Base-by-base conservation (phyloP, 306 rosid genomes). In the Quercus mongolica region DNA sequence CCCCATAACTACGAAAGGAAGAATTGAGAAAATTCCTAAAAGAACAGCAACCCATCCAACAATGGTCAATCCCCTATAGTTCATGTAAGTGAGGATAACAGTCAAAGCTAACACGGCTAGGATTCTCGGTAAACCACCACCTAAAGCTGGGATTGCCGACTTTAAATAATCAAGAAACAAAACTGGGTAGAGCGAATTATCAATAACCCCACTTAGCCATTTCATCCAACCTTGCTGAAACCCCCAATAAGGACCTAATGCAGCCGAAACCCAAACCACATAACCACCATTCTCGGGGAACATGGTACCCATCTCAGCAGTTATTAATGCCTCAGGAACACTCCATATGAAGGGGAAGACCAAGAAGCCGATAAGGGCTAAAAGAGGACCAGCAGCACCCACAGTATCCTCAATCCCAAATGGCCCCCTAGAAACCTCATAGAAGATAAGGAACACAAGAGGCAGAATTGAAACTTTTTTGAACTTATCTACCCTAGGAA, bases 211-310 rank as follows among this genome's bases (percentile, higher is more conserved):
- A 87, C 98, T 88, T 3, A 92, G 79, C 97, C 98, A 94, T 84
- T 94, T 94, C 97, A 94, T 78, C 98, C 98, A 92, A 74, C 98
- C 98, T 76, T 90, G 98, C 77, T 92, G 94, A 78, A 94, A 94
- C 58, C 97, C 99, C 97, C 95, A 94, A 79, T 57, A 94, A 2
- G 97, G 97, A 81, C 97, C 97, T 78, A 94, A 77, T 4, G 99
- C 97, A 12, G 99, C 52, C 3, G 99, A 90, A 75, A 92, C 97
- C 97, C 97, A 94, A 73, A 91, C 92, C 63, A 92, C 99, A 77
- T 92, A 94, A 61, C 99, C 97, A 49, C 97, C 86, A 71, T 91
- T 92, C 80, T 92, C 97, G 3, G 97, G 97, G 81, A 94, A 94
- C 97, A 94, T 94, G 59, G 99, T 92, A 14, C 97, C 97, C 97